These are phyloP conservation scores for Aphanocladium album DNA, from an alignment of 2,329 filamentous ascomycete genomes.

Conservation along the genomic window DNA sequence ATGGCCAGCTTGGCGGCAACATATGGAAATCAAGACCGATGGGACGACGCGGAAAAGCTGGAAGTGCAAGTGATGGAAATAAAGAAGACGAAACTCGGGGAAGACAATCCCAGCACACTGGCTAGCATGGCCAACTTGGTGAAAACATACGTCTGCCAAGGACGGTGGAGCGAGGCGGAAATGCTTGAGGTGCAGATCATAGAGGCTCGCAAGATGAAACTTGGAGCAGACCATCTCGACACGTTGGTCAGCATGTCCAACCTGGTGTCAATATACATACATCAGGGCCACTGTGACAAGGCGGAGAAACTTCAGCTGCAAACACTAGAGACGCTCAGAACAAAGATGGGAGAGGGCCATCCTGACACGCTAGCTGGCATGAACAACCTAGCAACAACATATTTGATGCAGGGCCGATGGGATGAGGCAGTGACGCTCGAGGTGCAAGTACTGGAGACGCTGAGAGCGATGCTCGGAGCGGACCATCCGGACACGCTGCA, in stretches of 20 bases:
- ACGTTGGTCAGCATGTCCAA: too few relatives aligned
- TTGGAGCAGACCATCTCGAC: too few relatives aligned
- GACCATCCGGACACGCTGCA: too few relatives aligned
- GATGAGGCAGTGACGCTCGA: background rate
- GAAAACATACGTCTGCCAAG: background rate
- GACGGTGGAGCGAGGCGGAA: conserved; percentile 2
- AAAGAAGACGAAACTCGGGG: background rate
- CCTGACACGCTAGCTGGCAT: conserved; percentile 2
- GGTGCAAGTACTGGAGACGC: too few relatives aligned
- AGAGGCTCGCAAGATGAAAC: too few relatives aligned
- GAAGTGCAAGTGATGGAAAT: background rate
- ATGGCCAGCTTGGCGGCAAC: too few relatives aligned
- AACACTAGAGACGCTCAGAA: background rate
- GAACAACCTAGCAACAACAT: background rate
- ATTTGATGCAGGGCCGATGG: background rate
- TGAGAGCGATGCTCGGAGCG: too few relatives aligned
- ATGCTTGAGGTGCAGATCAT: too few relatives aligned
- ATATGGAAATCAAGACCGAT: background rate
- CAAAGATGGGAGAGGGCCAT: conserved; percentile 2
- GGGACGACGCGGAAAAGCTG: background rate
- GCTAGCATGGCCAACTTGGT: background rate
- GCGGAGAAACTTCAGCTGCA: background rate
- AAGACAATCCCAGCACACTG: conserved; percentile 8
- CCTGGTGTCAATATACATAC: too few relatives aligned
- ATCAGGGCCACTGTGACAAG: background rate